Evolutionary conservation across 2,329 filamentous ascomycete species (phyloP).

Genomic region (Fusarium haematococcum): DNA sequence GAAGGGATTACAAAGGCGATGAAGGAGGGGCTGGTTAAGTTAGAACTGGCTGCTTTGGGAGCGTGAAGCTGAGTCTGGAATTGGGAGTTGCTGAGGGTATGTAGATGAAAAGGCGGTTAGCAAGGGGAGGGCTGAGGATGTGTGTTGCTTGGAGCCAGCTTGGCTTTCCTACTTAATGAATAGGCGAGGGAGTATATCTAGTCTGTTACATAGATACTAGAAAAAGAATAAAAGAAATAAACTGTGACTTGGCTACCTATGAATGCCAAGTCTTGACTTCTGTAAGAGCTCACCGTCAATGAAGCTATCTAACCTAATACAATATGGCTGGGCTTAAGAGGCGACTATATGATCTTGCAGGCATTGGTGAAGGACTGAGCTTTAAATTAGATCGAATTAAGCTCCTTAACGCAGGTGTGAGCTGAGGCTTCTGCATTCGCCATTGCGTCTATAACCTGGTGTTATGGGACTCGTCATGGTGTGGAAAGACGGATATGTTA

Average conservation of each 20-base stretch:
- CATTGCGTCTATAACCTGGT: background rate
- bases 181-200: background rate
- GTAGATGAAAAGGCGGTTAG: background rate
- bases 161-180: background rate
- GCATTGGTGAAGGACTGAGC: too few species aligned
- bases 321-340: background rate
- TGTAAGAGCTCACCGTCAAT: background rate
- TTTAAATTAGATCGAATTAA: too few species aligned
- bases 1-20: constrained; percentile 45
- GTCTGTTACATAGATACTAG: background rate
- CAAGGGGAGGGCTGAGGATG: background rate
- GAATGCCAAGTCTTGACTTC: background rate
- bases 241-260: background rate
- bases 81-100: background rate
- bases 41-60: constrained; percentile 28
- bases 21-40: constrained; percentile 21
- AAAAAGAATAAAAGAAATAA: too few species aligned
- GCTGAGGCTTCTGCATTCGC: background rate
- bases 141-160: background rate
- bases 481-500: background rate
- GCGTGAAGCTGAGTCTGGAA: background rate
- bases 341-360: background rate
- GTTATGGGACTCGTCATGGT: background rate
- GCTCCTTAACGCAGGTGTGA: background rate
- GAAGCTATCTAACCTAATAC: background rate